phyloP scores from a whole-genome alignment of 495 filamentous ascomycete genomes.

The Aeminium ludgeri region DNA sequence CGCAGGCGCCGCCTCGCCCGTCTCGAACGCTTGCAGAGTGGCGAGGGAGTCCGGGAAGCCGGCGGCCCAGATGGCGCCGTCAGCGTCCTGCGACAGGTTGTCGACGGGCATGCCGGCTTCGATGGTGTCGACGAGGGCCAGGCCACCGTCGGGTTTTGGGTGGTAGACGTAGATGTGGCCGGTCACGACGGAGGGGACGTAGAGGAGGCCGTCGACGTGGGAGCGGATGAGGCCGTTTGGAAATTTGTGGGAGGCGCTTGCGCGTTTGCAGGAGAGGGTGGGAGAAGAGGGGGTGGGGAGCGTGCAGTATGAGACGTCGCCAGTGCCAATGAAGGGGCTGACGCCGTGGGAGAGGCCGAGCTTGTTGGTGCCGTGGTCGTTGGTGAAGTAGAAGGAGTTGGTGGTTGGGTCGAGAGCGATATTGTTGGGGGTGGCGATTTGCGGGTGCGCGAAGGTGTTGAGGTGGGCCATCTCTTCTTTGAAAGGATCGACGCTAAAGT shows the following conservation, averaged over 20 bases:
- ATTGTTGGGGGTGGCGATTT: slow-evolving; percentile 2
- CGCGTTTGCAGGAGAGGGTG: neutral
- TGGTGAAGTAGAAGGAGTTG: slow-evolving; percentile 2
- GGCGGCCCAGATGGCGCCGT: slow-evolving; percentile 1
- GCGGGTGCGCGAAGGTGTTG: neutral
- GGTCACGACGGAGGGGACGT: neutral
- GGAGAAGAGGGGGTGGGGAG: neutral
- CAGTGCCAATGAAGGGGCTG: neutral
- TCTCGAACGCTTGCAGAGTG: neutral
- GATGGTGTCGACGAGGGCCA: neutral
- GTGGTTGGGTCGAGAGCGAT: neutral
- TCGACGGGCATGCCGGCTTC: neutral
- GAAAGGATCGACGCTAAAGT: neutral
- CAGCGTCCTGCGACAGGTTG: neutral
- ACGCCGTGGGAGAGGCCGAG: neutral
- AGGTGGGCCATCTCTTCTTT: neutral
- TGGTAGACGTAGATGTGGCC: neutral
- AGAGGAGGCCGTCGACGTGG: neutral
- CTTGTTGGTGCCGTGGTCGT: slow-evolving; percentile 2
- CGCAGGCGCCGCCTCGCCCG: neutral
- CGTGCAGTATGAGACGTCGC: slow-evolving; percentile 2
- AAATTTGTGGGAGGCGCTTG: neutral
- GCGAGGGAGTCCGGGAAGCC: neutral
- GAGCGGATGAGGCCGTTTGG: neutral
- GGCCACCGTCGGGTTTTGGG: neutral